phyloP scores from a whole-genome alignment of 164 flowering plant species.

The Stephania yunnanensis region DNA sequence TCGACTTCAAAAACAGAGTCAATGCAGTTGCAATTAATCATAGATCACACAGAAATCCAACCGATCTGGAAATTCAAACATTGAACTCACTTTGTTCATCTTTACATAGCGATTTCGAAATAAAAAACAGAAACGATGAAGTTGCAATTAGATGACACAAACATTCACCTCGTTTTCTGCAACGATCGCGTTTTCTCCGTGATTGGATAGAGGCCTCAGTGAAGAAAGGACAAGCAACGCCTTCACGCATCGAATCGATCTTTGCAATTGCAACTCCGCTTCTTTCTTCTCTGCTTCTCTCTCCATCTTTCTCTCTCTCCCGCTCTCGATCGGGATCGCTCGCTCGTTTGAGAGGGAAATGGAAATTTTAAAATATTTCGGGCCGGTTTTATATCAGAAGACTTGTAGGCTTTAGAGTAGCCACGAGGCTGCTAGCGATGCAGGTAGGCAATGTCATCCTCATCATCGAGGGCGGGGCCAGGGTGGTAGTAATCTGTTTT shows the following conservation, averaged over 20 bases:
- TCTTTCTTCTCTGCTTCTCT: constrained; percentile 9
- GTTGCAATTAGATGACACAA: not conserved
- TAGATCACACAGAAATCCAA: no score
- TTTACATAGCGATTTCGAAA: no score
- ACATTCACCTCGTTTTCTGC: constrained; percentile 13
- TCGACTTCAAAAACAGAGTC: no score
- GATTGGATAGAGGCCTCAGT: constrained; percentile 14
- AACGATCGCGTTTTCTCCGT: constrained; percentile 1
- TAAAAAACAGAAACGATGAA: no score
- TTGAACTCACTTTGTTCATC: no score
- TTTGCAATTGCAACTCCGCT: constrained; percentile 14
- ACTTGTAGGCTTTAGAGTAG: no score
- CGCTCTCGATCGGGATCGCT: not conserved
- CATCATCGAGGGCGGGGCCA: no score
- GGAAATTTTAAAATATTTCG: not conserved
- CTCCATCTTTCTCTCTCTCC: constrained; percentile 14
- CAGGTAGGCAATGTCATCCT: no score
- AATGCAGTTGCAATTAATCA: no score
- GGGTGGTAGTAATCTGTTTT: no score
- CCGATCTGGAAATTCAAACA: no score
- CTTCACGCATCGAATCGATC: constrained; percentile 27
- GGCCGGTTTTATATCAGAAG: not conserved
- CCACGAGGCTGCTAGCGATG: no score
- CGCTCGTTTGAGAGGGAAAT: not conserved
- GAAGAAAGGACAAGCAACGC: constrained; percentile 26